These are phyloP conservation scores for Boletus subluridellus DNA, from an alignment of 1,284 basidiomycete genomes.

Conservation along the genomic window DNA sequence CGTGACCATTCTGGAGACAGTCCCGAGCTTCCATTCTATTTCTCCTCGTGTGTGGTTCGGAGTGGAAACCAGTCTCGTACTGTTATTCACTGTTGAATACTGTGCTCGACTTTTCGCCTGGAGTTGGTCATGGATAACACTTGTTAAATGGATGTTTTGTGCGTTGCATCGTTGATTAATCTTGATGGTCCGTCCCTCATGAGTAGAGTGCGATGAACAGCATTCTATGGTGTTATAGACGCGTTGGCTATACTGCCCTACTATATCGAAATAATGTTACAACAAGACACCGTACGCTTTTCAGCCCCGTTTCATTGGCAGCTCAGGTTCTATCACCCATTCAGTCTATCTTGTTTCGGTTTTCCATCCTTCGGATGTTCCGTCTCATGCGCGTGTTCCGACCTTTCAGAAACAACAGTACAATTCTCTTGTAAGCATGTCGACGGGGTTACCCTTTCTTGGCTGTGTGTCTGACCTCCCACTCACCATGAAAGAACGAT, in stretches of 20 bases:
- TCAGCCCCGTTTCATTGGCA: not conserved
- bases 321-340: slow-evolving; percentile 1
- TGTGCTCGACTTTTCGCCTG: slow-evolving; percentile 60
- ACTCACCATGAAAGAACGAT: slow-evolving; percentile 57
- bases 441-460: not conserved
- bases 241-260: slow-evolving; percentile 82
- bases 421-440: slow-evolving; percentile 65
- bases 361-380: slow-evolving; percentile 82
- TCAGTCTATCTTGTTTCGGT: slow-evolving; percentile 80
- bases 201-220: slow-evolving; percentile 35
- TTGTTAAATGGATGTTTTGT: slow-evolving; percentile 68
- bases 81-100: slow-evolving; percentile 82
- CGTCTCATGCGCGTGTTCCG: slow-evolving; percentile 82
- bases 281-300: slow-evolving; percentile 73
- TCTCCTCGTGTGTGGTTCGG: slow-evolving; percentile 78
- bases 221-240: slow-evolving; percentile 85
- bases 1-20: slow-evolving; percentile 81
- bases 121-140: slow-evolving; percentile 58
- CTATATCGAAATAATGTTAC: slow-evolving; percentile 79
- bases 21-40: slow-evolving; percentile 75
- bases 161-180: slow-evolving; percentile 31
- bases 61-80: slow-evolving; percentile 71
- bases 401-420: slow-evolving; percentile 80
- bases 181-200: slow-evolving; percentile 7
- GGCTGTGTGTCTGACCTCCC: not conserved